A percentile compares a stretch with the other conserved stretches of the same genome.
phyloP scores from a whole-genome alignment of 257 asterid genomes.

The Solanum gracilifrons region DNA sequence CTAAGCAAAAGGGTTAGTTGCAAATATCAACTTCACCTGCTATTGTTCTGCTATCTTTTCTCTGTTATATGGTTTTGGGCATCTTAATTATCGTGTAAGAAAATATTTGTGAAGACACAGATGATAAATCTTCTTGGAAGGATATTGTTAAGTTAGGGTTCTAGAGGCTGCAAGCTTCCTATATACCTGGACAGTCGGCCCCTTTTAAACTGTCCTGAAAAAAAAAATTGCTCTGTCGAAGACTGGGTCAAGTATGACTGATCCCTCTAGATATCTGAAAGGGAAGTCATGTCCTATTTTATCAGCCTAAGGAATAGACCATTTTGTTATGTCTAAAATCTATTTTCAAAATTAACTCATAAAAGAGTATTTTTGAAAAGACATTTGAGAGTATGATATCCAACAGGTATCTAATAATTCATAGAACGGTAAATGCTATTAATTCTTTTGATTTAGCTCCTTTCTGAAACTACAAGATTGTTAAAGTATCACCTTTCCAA shows the following conservation, averaged over 20 bases:
- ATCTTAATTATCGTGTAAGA: not conserved
- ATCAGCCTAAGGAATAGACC: not conserved
- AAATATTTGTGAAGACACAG: not conserved
- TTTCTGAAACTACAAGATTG: not conserved
- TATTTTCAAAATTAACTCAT: not conserved
- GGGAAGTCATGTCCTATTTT: not conserved
- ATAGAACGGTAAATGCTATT: not conserved
- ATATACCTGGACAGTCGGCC: not conserved
- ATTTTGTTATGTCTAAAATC: not conserved
- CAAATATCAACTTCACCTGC: not conserved
- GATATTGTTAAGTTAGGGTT: not conserved
- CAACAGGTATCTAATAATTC: not conserved
- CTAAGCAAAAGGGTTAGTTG: conserved; percentile 27
- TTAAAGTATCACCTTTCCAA: not conserved
- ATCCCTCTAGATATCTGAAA: not conserved
- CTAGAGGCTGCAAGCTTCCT: not conserved
- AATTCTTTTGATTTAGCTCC: not conserved
- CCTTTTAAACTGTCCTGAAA: not conserved
- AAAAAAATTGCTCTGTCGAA: not conserved
- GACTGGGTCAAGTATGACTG: not conserved
- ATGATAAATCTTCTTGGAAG: not conserved
- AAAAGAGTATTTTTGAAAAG: not conserved
- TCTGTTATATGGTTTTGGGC: not conserved
- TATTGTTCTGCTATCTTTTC: not conserved
- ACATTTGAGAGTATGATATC: not conserved